Evolutionary conservation across 2,329 filamentous ascomycete species (phyloP).

Genomic region (Thelonectria blattea): DNA sequence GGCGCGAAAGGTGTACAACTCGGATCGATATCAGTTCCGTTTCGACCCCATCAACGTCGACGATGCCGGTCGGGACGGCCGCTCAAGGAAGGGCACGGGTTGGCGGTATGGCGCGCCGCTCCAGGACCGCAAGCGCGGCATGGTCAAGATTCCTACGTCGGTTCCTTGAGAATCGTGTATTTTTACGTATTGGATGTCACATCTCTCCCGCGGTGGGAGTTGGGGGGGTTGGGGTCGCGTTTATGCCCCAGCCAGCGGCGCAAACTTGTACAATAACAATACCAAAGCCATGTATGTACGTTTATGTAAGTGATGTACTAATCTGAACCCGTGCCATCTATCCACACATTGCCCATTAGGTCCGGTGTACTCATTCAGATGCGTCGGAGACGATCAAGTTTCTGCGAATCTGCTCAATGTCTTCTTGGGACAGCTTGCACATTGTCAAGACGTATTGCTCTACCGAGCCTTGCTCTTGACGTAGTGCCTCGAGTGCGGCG

Average conservation of each 20-base stretch:
- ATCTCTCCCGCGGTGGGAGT: slow-evolving; percentile 6
- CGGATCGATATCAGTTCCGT: slow-evolving; percentile 66
- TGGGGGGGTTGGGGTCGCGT: slow-evolving; percentile 10
- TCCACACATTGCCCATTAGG: slow-evolving; percentile 37
- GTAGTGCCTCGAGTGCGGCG: slow-evolving; percentile 59
- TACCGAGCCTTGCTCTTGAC: slow-evolving; percentile 65
- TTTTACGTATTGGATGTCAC: slow-evolving; percentile 30
- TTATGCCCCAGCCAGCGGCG: slow-evolving; percentile 21
- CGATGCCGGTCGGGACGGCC: slow-evolving; percentile 60
- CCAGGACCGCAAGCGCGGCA: slow-evolving; percentile 67
- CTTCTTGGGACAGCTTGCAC: slow-evolving; percentile 62
- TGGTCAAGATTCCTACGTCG: slow-evolving; percentile 70
- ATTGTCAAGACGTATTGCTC: slow-evolving; percentile 66
- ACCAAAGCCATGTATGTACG: slow-evolving; percentile 30
- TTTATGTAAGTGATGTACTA: slow-evolving; percentile 32
- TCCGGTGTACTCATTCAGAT: slow-evolving; percentile 46
- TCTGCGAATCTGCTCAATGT: slow-evolving; percentile 58
- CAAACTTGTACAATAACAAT: slow-evolving; percentile 38
- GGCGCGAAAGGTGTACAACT: slow-evolving; percentile 49
- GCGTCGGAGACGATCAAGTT: slow-evolving; percentile 53
- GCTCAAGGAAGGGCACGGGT: slow-evolving; percentile 58
- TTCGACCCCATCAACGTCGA: slow-evolving; percentile 66
- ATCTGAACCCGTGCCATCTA: slow-evolving; percentile 24
- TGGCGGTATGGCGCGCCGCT: slow-evolving; percentile 69
- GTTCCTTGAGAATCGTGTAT: slow-evolving; percentile 53